These are phyloP conservation scores for Aspergillus pseudoviridinutans DNA, from an alignment of 2,329 filamentous ascomycete genomes.

Conservation along the genomic window DNA sequence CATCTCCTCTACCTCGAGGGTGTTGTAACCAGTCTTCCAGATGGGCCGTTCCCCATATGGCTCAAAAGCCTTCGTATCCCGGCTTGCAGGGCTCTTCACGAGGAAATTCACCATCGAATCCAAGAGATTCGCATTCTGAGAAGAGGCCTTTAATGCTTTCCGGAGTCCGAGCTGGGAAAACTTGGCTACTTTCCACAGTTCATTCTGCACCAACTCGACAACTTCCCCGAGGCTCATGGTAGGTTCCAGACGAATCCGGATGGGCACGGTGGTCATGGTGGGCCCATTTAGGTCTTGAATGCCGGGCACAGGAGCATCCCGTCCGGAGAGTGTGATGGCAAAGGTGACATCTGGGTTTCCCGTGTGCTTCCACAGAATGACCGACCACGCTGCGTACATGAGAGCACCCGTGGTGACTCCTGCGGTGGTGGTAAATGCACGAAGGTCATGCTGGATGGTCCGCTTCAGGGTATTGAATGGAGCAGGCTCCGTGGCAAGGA, in stretches of 20 bases:
- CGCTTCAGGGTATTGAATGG: neutral
- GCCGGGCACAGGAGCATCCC: constrained; percentile 6
- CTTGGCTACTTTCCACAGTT: constrained; percentile 3
- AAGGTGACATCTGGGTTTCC: constrained; percentile 8
- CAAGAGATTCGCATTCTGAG: neutral
- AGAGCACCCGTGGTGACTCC: constrained; percentile 5
- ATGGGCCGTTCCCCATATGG: constrained; percentile 1
- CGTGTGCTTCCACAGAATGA: constrained; percentile 9
- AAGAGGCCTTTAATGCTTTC: neutral
- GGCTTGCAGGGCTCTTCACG: neutral
- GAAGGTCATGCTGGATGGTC: neutral
- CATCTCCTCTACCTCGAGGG: constrained; percentile 1
- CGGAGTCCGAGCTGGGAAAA: constrained; percentile 5
- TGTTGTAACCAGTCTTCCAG: constrained; percentile 1
- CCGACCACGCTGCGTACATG: constrained; percentile 12
- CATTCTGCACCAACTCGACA: neutral
- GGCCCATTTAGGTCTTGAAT: constrained; percentile 7
- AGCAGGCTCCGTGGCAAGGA: constrained; percentile 1
- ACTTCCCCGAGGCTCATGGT: constrained; percentile 1
- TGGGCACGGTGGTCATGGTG: constrained; percentile 7
- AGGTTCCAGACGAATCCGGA: constrained; percentile 3
- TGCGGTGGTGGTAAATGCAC: neutral
- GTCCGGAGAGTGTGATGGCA: constrained; percentile 9
- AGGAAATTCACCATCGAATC: constrained; percentile 10
- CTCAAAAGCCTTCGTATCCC: neutral